phyloP scores from a whole-genome alignment of 2,329 filamentous ascomycete species.

The Cladosporium phlei region DNA sequence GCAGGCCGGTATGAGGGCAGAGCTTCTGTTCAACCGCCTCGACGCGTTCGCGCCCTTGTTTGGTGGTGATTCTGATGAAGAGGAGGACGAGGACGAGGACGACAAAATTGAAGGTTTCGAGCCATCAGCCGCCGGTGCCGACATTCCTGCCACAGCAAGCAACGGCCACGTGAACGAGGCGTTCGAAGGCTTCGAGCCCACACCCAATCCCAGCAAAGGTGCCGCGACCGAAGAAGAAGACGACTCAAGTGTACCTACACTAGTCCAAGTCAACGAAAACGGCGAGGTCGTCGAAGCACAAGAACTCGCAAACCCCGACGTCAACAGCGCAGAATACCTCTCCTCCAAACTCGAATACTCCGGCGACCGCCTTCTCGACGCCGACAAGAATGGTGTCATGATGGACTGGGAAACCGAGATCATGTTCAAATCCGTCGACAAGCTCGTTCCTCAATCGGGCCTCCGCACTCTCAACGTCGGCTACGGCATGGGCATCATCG shows the following conservation, averaged over 20 bases:
- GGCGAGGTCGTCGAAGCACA: conserved; percentile 21
- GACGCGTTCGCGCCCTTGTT: conserved; percentile 73
- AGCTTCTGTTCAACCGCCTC: conserved; percentile 76
- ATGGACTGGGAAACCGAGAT: conserved; percentile 51
- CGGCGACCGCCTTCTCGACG: conserved; percentile 43
- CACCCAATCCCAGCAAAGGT: conserved; percentile 28
- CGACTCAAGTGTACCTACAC: conserved; percentile 20
- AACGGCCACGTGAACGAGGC: conserved; percentile 19
- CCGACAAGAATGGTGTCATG: conserved; percentile 49
- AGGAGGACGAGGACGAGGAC: conserved; percentile 40
- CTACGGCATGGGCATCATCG: conserved; percentile 50
- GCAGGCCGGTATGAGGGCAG: conserved; percentile 83
- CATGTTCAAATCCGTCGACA: conserved; percentile 44
- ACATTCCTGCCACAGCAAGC: conserved; percentile 16
- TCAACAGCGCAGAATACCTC: conserved; percentile 46
- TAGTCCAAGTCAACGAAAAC: conserved; percentile 25
- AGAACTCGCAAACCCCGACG: conserved; percentile 33
- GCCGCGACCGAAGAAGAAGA: conserved; percentile 15
- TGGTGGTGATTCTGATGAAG: conserved; percentile 50
- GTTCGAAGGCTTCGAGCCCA: conserved; percentile 29
- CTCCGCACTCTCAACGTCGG: conserved; percentile 48
- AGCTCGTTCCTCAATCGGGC: conserved; percentile 35
- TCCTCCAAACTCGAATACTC: conserved; percentile 45
- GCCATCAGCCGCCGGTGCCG: conserved; percentile 20
- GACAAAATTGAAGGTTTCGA: conserved; percentile 33